Evolutionary conservation across 1,284 basidiomycete genomes (phyloP).

Genomic region (Ceratobasidium sp.): DNA sequence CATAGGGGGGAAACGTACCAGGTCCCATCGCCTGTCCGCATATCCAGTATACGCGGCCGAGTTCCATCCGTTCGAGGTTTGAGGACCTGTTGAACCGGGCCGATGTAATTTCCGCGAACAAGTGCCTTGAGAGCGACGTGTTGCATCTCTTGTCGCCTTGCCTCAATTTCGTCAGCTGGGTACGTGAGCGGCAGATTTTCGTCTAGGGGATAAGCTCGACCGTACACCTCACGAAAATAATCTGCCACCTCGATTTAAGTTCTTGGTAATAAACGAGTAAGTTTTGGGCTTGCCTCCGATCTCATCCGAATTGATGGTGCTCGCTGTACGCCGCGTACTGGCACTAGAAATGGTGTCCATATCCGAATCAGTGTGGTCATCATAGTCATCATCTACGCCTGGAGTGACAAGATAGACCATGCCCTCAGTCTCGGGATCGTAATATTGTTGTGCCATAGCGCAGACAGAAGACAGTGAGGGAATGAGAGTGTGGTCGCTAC

Average conservation of each 20-base stretch:
- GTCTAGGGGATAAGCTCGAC: conserved; percentile 38
- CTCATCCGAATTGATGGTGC: conserved; percentile 41
- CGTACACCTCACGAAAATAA: conserved; percentile 38
- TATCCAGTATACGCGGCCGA: conserved; percentile 38
- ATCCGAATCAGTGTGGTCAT: conserved; percentile 26
- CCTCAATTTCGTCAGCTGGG: conserved; percentile 34
- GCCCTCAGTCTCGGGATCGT: conserved; percentile 35
- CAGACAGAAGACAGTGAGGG: background rate
- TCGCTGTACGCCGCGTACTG: conserved; percentile 26
- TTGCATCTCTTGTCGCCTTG: conserved; percentile 29
- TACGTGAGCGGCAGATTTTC: conserved; percentile 20
- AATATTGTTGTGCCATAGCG: conserved; percentile 22
- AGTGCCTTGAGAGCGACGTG: conserved; percentile 36
- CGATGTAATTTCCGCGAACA: conserved; percentile 26
- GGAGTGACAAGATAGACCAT: conserved; percentile 19
- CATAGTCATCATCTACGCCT: conserved; percentile 17
- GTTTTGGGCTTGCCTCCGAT: conserved; percentile 12
- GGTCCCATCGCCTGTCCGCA: conserved; percentile 27
- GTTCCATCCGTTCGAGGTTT: conserved; percentile 29
- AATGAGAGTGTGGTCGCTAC: conserved; percentile 1
- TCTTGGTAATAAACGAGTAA: background rate
- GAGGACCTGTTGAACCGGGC: conserved; percentile 30
- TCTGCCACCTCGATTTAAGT: background rate
- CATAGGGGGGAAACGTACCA: conserved; percentile 16
- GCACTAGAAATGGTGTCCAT: conserved; percentile 40